Conservation (phyloP, 2,329 filamentous ascomycete species). For the Monosporascus sp. region DNA sequence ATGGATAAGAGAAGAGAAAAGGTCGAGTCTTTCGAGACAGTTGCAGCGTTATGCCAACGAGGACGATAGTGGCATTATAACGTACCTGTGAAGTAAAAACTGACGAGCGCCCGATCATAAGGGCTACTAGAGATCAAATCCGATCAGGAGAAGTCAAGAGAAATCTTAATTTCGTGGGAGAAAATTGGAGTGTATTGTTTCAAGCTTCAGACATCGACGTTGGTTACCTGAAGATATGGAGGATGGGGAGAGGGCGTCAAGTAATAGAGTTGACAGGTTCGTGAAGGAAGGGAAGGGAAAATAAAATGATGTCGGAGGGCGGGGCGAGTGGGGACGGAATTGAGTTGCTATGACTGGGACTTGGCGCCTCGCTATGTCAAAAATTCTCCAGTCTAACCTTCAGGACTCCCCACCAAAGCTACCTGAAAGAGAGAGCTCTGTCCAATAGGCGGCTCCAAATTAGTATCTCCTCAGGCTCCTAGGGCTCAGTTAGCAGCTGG, state of each 20-base stretch:
- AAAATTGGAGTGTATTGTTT: constrained; percentile 6
- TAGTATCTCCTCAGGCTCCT: neutral
- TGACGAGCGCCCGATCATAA: constrained; percentile 82
- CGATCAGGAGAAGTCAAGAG: constrained; percentile 15
- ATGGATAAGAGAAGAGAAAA: constrained; percentile 4
- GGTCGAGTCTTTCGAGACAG: constrained; percentile 3
- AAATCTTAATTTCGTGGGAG: constrained; percentile 9
- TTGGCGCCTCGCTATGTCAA: neutral
- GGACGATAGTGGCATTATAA: constrained; percentile 9
- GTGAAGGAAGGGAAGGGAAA: neutral
- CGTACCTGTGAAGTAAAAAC: constrained; percentile 83
- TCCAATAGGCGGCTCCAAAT: neutral
- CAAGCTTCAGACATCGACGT: too few species aligned
- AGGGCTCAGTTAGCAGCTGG: neutral
- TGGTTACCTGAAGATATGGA: too few species aligned
- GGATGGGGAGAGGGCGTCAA: too few species aligned
- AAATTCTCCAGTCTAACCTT: neutral
- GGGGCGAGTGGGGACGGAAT: neutral
- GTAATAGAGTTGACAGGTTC: neutral
- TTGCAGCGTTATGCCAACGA: neutral
- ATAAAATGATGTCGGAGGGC: neutral
- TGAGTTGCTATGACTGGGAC: neutral
- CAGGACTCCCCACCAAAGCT: neutral
- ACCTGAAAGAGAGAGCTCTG: neutral
- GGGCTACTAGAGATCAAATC: constrained; percentile 48